Base-by-base conservation (phyloP, 1,284 basidiomycete species). In the Spongiforma sp. region DNA sequence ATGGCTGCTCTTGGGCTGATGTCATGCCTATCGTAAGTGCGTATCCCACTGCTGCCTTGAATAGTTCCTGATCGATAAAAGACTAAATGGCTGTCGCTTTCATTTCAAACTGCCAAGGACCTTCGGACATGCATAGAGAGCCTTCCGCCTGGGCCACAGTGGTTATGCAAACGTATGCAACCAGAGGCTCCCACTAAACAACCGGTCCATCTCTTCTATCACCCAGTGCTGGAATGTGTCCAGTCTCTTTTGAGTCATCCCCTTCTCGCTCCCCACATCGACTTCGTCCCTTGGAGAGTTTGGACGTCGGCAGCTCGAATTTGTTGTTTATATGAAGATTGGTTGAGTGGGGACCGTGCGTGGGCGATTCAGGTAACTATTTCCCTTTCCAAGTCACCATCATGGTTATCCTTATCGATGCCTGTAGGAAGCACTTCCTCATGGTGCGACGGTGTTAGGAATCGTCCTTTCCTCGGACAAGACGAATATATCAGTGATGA, bases 401-500 rank as follows among this genome's bases (percentile, higher is more conserved):
- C n/a, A 17, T 7, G 17, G 26, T 24, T 15, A 24, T 14, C 43
- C 48, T 37, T 32, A 37, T 30, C n/a, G 14, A 9, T 19, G 24
- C 53, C 21, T n/a, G n/a, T 34, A 62, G 62, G 43, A 62, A 2
- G 19, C n/a, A 32, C 26, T 62, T 34, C 55, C 54, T 1, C 19
- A 33, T 1, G 46, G 62, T 32, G 32, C 30, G 14, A 64, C 54
- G 10, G 17, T 34, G 9, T 21, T 62, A 65, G 74, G 54, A 10
- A 19, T 60, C 17, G 39, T 61, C 10, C 34, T 48, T 4, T 60
- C 55, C 50, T 52, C 50, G 21, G 50, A 52, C 26, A 52, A 46
- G 26, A 46, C 43, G 10, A 52, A 52, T 19, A 62, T 66, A 10
- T 62, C 57, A 2, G 12, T 56, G 9, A 63, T 66, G 59, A 78